phyloP scores from a whole-genome alignment of 169 alveolate species.

The Ichthyophthirius multifiliis region DNA sequence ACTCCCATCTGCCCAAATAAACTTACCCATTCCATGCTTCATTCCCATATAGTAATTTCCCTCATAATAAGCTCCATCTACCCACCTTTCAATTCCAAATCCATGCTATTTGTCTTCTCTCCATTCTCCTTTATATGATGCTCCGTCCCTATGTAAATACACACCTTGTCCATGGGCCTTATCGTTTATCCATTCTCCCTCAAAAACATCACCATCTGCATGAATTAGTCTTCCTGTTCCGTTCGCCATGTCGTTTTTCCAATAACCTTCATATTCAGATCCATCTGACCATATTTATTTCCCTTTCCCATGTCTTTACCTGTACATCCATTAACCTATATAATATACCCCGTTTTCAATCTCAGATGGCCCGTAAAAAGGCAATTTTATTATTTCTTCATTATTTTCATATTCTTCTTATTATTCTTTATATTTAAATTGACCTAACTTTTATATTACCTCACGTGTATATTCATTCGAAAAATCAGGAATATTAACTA shows the following conservation, averaged over 20 bases:
- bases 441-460: neutral
- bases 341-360: conserved; percentile 14
- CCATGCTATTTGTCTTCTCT: conserved; percentile 90
- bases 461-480: neutral
- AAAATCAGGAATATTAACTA: too few relatives aligned
- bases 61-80: conserved; percentile 88
- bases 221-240: conserved; percentile 51
- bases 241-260: conserved; percentile 60
- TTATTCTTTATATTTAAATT: neutral
- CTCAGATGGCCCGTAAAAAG: conserved; percentile 3
- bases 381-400: neutral
- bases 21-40: conserved; percentile 70
- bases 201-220: conserved; percentile 40
- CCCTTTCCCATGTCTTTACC: conserved; percentile 49
- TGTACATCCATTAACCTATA: conserved; percentile 30
- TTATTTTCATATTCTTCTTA: conserved; percentile 1
- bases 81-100: conserved; percentile 87
- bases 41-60: conserved; percentile 77
- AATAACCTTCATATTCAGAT: conserved; percentile 52
- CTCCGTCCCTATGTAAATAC: conserved; percentile 32
- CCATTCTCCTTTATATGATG: conserved; percentile 81
- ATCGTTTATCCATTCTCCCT: conserved; percentile 31
- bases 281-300: conserved; percentile 58
- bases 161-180: conserved; percentile 35
- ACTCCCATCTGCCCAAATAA: conserved; percentile 56